phyloP scores from a whole-genome alignment of 371 early-diverging fungal genomes.

The Zopfochytrium polystomum region DNA sequence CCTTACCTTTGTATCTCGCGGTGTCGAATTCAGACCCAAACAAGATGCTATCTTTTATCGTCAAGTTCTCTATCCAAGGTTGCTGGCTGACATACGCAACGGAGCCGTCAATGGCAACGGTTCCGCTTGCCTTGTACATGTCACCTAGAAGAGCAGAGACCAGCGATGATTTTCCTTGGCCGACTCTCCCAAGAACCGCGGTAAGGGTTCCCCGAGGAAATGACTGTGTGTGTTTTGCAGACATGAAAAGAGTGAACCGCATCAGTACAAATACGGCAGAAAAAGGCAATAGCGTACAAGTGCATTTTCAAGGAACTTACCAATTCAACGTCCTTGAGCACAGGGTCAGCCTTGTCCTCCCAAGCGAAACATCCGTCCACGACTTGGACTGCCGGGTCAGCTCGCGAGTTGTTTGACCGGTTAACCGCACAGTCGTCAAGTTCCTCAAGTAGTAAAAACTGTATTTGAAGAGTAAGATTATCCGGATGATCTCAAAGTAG shows the following conservation, averaged over 20 bases:
- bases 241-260: too few relatives aligned
- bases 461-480: slow-evolving; percentile 68
- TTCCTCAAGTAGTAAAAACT: slow-evolving; percentile 70
- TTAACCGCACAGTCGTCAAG: slow-evolving; percentile 47
- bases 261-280: too few relatives aligned
- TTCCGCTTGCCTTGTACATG: slow-evolving; percentile 63
- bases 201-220: slow-evolving; percentile 46
- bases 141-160: slow-evolving; percentile 60
- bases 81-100: slow-evolving; percentile 45
- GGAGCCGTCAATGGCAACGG: slow-evolving; percentile 37
- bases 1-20: slow-evolving; percentile 32
- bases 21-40: too few relatives aligned
- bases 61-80: slow-evolving; percentile 51
- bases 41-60: too few relatives aligned
- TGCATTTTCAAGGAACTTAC: too few relatives aligned
- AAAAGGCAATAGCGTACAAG: too few relatives aligned
- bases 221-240: too few relatives aligned
- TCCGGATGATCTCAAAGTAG: slow-evolving; percentile 63
- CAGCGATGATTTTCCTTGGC: slow-evolving; percentile 52
- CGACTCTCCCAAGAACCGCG: slow-evolving; percentile 52
- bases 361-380: slow-evolving; percentile 7
- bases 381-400: background rate
- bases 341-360: too few relatives aligned
- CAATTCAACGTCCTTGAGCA: too few relatives aligned
- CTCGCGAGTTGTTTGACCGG: too few relatives aligned